A percentile compares a stretch with the other conserved stretches of the same genome.
Conservation (phyloP, 2,329 filamentous ascomycete genomes). For the Pseudocercospora cruenta region DNA sequence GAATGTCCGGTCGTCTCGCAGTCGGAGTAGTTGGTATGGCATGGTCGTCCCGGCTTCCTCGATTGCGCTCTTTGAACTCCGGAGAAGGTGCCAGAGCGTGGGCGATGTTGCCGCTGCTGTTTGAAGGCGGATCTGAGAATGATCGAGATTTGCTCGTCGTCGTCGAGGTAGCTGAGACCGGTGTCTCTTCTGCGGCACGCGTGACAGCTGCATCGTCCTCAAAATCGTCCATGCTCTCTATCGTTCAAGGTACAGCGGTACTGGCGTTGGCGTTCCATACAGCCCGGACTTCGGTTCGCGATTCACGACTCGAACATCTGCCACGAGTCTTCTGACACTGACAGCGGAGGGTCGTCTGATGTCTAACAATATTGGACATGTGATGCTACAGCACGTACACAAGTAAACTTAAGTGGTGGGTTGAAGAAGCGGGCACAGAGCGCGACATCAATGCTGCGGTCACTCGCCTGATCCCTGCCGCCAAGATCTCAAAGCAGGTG, state of each 20-base stretch:
- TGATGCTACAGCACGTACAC: neutral
- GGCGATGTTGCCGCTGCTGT: conserved; percentile 46
- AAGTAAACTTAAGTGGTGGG: neutral
- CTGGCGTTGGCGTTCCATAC: neutral
- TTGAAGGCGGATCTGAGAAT: conserved; percentile 45
- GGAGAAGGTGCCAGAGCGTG: conserved; percentile 51
- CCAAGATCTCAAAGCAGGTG: neutral
- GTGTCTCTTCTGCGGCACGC: conserved; percentile 7
- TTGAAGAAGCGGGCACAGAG: neutral
- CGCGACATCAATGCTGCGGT: neutral
- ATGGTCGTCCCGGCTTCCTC: conserved; percentile 46
- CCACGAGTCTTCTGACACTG: neutral
- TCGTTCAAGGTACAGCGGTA: neutral
- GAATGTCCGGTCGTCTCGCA: conserved; percentile 63
- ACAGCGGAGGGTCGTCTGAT: neutral
- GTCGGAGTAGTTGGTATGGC: conserved; percentile 38
- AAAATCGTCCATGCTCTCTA: conserved; percentile 9
- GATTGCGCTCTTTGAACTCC: conserved; percentile 44
- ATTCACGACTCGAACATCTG: neutral
- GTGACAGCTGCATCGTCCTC: conserved; percentile 2
- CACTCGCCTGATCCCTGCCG: neutral
- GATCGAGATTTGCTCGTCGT: conserved; percentile 42
- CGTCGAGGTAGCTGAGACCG: conserved; percentile 4
- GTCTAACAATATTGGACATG: neutral
- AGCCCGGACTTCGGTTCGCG: neutral